A percentile compares a stretch with the other conserved stretches of the same genome.
phyloP scores from a whole-genome alignment of 306 rosid species.

The Psophocarpus tetragonolobus region DNA sequence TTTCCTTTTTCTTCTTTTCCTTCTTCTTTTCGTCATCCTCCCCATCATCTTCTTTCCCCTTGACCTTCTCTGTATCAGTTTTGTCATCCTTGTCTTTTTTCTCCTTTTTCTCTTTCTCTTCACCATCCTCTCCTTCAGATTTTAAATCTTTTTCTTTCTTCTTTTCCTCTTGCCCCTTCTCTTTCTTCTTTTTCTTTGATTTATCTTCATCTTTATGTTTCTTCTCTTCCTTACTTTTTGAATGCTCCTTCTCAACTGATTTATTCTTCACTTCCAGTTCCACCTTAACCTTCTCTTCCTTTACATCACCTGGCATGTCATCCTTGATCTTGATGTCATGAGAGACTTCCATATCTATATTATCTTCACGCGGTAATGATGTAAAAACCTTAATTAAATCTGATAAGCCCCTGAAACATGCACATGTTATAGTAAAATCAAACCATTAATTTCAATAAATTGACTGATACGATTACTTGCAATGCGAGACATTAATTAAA shows the following conservation, averaged over 20 bases:
- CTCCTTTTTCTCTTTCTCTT: constrained; percentile 10
- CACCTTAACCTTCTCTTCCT: constrained; percentile 41
- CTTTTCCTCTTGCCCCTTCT: background rate
- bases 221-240: constrained; percentile 37
- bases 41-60: background rate
- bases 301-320: constrained; percentile 28
- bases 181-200: constrained; percentile 32
- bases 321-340: constrained; percentile 42
- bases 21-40: background rate
- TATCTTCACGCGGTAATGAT: constrained; percentile 13
- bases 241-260: constrained; percentile 37
- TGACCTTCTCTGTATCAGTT: background rate
- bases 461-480: background rate
- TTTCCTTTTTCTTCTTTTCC: background rate
- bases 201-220: constrained; percentile 41
- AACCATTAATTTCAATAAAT: constrained; percentile 13
- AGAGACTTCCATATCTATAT: constrained; percentile 53
- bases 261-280: constrained; percentile 51
- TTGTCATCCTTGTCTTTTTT: constrained; percentile 6
- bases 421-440: background rate
- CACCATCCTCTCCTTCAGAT: background rate
- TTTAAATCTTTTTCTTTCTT: background rate
- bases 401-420: constrained; percentile 26
- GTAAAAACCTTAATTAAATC: constrained; percentile 17
- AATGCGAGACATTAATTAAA: constrained; percentile 5